These are phyloP conservation scores for Fusarium proliferatum DNA, from an alignment of 2,329 filamentous ascomycete genomes.

Conservation along the genomic window DNA sequence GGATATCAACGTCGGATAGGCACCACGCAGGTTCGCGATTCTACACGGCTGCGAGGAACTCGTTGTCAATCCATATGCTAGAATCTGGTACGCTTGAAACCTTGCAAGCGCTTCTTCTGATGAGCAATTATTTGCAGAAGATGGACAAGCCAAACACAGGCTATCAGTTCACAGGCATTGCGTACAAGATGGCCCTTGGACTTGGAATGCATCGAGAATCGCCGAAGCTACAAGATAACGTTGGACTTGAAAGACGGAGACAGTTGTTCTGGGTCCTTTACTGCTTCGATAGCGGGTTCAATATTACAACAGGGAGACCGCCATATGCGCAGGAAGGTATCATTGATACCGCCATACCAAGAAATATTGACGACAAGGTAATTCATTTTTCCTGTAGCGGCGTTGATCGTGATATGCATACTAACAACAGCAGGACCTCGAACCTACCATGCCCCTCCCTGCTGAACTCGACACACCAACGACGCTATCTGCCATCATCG, in stretches of 20 bases:
- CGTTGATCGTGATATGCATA: too few relatives aligned
- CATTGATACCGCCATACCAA: neutral
- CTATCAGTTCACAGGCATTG: neutral
- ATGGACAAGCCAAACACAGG: neutral
- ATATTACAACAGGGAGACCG: neutral
- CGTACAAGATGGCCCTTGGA: neutral
- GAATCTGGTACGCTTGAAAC: neutral
- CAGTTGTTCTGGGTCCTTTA: neutral
- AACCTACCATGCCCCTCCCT: neutral
- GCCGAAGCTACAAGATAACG: neutral
- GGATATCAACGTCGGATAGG: neutral
- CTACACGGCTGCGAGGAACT: neutral
- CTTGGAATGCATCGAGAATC: neutral
- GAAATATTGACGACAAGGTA: neutral
- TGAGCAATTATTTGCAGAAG: neutral
- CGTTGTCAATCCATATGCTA: neutral
- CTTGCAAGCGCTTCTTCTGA: neutral
- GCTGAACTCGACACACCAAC: neutral
- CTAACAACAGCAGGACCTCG: neutral
- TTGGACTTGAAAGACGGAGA: neutral
- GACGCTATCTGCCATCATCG: neutral
- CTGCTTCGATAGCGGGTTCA: neutral
- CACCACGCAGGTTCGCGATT: neutral
- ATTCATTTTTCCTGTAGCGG: rapidly evolving
- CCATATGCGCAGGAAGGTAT: neutral